Base-by-base conservation (phyloP, 1,284 basidiomycete genomes). In the Cutaneotrichosporon mucoides region DNA sequence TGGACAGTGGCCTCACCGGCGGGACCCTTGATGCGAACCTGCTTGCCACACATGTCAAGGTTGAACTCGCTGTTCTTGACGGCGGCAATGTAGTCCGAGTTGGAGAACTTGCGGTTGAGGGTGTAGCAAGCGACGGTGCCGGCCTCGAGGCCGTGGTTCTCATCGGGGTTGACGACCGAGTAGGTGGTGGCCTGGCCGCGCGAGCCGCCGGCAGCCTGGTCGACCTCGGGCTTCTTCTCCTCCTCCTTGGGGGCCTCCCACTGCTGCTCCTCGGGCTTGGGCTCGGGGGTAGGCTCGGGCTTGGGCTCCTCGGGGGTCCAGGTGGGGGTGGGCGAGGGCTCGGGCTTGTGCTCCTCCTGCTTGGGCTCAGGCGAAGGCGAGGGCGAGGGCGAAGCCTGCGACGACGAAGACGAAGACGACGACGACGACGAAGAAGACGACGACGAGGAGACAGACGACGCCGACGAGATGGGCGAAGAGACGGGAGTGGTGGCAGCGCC, bases 141-240 rank as follows among this genome's bases (percentile, higher is more conserved):
- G 24, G 44, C 24, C 12, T 24, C 24, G 24, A 44, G 15, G 35
- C 54, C 54, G 50, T 56, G 49, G 59, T 60, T 60, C 59, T 60
- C 49, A 6, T 35, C 47, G 16, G 57, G 57, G 47, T 59, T 50
- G 10, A 11, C 33, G 34, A 59, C 53, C 1, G 35, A 38, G 57
- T 54, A 59, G 47, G 34, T 44, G 13, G 57, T 59, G 13, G 45
- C 38, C 41, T 45, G 37, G 54, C 54, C 53, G 6, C 7, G 33
- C 12, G 24, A 24, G 24, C 24, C 24, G 24, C 24, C 24, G 24
- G 24, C 24, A 24, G 24, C 24, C 24, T 24, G 24, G 24, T 24
- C 24, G 24, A 24, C 24, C 24, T 24, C 24, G 24, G 24, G 24
- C 24, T 24, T 24, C 24, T 24, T 24, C 24, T 24, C 24, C 24